A percentile compares a stretch with the other conserved stretches of the same genome.
Conservation (phyloP, 2,329 filamentous ascomycete genomes). For the Penicillium aurantiogriseum region DNA sequence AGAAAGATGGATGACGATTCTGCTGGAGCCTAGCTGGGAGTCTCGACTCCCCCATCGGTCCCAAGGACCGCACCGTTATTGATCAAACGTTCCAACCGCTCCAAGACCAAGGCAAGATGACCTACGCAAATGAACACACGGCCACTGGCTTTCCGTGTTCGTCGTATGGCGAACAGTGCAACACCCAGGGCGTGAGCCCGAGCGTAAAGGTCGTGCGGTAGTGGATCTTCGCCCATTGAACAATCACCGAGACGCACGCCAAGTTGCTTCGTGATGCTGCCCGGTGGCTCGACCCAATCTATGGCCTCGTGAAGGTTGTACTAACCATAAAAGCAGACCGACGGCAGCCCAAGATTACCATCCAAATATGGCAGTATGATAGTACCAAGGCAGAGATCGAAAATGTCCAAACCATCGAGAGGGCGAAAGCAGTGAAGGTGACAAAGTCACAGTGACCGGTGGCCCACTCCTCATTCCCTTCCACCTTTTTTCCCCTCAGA, state of each 20-base stretch:
- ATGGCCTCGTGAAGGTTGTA: neutral
- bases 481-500: constrained; percentile 3
- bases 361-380: constrained; percentile 5
- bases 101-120: too few relatives aligned
- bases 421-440: constrained; percentile 1
- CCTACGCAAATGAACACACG: too few relatives aligned
- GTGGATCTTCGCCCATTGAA: neutral
- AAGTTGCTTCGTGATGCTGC: neutral
- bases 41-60: too few relatives aligned
- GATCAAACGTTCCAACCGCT: too few relatives aligned
- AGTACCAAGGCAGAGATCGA: neutral
- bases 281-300: constrained; percentile 1
- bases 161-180: too few relatives aligned
- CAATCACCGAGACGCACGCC: neutral
- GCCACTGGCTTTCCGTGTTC: too few relatives aligned
- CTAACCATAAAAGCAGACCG: constrained; percentile 1
- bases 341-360: neutral
- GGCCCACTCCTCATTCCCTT: constrained; percentile 2
- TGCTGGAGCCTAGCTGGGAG: too few relatives aligned
- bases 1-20: too few relatives aligned
- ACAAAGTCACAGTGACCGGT: neutral
- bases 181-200: too few relatives aligned
- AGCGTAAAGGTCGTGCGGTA: too few relatives aligned
- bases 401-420: neutral
- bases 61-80: too few relatives aligned